phyloP scores from a whole-genome alignment of 2,329 filamentous ascomycete species.

The Arthrobotrys iridis region DNA sequence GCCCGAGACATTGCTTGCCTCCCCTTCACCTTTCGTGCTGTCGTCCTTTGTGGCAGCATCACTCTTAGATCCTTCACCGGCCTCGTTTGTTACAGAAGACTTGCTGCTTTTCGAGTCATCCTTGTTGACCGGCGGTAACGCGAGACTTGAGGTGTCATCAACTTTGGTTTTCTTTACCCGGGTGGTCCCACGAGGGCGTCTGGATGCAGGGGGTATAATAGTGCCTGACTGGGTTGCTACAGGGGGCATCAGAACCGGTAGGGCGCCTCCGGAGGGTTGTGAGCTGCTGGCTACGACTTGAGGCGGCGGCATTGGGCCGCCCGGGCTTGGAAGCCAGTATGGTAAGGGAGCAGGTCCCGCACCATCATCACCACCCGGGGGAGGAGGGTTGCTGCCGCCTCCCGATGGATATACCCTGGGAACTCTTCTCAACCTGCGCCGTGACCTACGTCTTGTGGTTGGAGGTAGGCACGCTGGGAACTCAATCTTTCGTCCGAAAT shows the following conservation, averaged over 20 bases:
- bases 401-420: slow-evolving; percentile 47
- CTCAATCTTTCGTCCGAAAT: slow-evolving; percentile 52
- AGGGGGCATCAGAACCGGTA: background rate
- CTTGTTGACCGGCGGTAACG: background rate
- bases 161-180: background rate
- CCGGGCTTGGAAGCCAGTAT: slow-evolving; percentile 25
- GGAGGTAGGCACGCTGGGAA: slow-evolving; percentile 49
- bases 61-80: background rate
- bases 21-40: slow-evolving; percentile 14
- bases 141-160: background rate
- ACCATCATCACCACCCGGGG: slow-evolving; percentile 33
- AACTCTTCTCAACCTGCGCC: slow-evolving; percentile 41
- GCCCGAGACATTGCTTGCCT: background rate
- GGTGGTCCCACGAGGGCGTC: background rate
- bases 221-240: background rate
- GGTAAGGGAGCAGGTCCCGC: slow-evolving; percentile 26
- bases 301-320: background rate
- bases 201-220: background rate
- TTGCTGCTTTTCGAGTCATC: slow-evolving; percentile 4
- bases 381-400: slow-evolving; percentile 17
- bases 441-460: slow-evolving; percentile 29
- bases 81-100: slow-evolving; percentile 4
- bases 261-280: background rate
- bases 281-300: background rate
- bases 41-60: slow-evolving; percentile 11